These are phyloP conservation scores for Pugionium dolabratum DNA, from an alignment of 345 rosid genomes.

Conservation along the genomic window DNA sequence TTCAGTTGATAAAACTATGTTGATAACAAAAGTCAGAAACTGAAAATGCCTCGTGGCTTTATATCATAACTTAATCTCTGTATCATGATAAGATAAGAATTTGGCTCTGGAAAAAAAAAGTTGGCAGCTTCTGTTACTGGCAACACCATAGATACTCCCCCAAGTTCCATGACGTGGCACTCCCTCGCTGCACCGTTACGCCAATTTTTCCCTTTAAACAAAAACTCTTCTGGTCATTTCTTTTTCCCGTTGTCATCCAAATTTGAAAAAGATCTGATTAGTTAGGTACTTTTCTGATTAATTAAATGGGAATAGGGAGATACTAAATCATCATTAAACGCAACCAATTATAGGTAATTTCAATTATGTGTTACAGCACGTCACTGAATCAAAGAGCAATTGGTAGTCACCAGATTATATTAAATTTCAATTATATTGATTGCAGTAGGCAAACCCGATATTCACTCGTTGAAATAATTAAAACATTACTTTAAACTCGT, in stretches of 20 bases:
- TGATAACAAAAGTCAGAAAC: no score
- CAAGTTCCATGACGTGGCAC: conserved; percentile 27
- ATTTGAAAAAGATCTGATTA: no score
- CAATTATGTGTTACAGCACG: background rate
- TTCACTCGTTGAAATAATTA: conserved; percentile 22
- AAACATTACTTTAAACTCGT: conserved; percentile 13
- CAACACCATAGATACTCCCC: conserved; percentile 25
- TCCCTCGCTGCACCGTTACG: background rate
- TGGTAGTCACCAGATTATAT: conserved; percentile 32
- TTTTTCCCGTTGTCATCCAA: no score
- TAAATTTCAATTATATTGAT: conserved; percentile 20
- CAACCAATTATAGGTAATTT: no score
- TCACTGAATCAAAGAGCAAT: conserved; percentile 23
- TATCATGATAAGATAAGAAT: background rate
- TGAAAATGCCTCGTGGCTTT: background rate
- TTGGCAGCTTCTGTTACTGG: conserved; percentile 39
- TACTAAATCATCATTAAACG: no score
- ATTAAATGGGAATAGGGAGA: no score
- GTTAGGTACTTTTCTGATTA: no score
- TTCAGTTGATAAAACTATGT: background rate
- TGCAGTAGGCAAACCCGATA: conserved; percentile 25
- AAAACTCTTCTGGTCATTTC: no score
- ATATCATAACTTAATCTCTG: background rate
- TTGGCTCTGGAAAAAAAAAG: background rate
- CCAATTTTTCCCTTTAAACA: no score